Evolutionary conservation across 345 rosid genomes (phyloP).

Genomic region (Atalantia buxifolia): DNA sequence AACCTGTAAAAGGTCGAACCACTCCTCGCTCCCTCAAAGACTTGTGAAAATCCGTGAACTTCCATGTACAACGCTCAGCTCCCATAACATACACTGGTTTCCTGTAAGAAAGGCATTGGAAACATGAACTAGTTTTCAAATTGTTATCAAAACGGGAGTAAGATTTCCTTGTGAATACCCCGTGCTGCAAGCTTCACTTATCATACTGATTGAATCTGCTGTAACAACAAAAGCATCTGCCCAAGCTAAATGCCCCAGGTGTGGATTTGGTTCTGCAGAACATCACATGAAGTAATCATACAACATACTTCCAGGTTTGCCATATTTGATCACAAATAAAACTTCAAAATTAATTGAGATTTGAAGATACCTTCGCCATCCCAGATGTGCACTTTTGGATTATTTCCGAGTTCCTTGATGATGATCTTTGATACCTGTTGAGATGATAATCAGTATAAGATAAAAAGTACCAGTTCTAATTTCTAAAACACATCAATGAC

Average conservation of each 20-base stretch:
- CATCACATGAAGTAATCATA: conserved; percentile 18
- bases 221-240: conserved; percentile 95
- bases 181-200: conserved; percentile 96
- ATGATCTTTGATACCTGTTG: conserved; percentile 63
- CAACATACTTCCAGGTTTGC: not conserved
- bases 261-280: conserved; percentile 78
- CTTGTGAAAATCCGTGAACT: conserved; percentile 78
- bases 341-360: not conserved
- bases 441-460: not conserved
- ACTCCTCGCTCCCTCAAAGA: conserved; percentile 81
- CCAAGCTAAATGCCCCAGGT: conserved; percentile 97
- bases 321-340: conserved; percentile 5
- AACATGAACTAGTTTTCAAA: not conserved
- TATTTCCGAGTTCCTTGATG: conserved; percentile 63
- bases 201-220: conserved; percentile 89
- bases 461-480: not conserved
- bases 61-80: conserved; percentile 88
- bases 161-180: conserved; percentile 54
- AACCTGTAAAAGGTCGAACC: conserved; percentile 74
- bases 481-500: not conserved
- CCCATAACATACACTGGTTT: conserved; percentile 92
- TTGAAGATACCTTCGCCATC: conserved; percentile 72
- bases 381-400: conserved; percentile 87
- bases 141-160: not conserved
- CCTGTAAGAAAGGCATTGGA: conserved; percentile 35